Base-by-base conservation (phyloP, 176 grass and related monocot species). In the Luzula sylvatica region DNA sequence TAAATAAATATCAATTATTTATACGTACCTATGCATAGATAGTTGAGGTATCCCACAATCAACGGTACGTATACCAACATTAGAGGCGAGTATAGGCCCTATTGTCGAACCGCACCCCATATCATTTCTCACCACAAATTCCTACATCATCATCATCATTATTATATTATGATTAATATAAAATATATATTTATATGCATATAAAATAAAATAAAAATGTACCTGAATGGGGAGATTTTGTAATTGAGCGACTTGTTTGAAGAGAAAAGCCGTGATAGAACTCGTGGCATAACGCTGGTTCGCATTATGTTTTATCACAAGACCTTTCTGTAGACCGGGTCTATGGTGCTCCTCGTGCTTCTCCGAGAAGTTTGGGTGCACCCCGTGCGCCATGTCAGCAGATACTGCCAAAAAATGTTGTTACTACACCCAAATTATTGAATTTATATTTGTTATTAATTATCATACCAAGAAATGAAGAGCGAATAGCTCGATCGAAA, bases 21-120 rank as follows among this genome's bases (percentile, higher is more conserved):
- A 30, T 15, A 49, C 53, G 21, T 70, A 95, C 89, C 89, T 95
- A 70, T 95, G 89, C 89, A 95, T 95, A 11, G 89, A 88, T n/a
- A 95, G 80, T 53, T 95, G 89, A 69, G 89, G 89, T 44, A 95
- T 95, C 27, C 89, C 89, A 79, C 89, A 95, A 50, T 95, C 89
- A 57, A 95, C 80, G 40, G 83, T 88, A 30, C 80, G 61, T 48
- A 88, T 85, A 55, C 89, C 83, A 65, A 88, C 77, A 57, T 83
- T 83, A 9, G 89, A 95, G 64, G 89, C 83, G 70, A 95, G 80
- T 66, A 95, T 95, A 52, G 89, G 89, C 15, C 89, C 89, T 50
- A 95, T 88, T 1, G 89, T 88, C 12, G 89, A 95, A 29, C 89
- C 89, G 75, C 89, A 95, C 20, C 83, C 89, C 89, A 95, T 79